Evolutionary conservation across 805 yeast species (phyloP), one percentile per base, ranked within the genome.

Genomic region (Cyberlindnera xylosilytica): DNA sequence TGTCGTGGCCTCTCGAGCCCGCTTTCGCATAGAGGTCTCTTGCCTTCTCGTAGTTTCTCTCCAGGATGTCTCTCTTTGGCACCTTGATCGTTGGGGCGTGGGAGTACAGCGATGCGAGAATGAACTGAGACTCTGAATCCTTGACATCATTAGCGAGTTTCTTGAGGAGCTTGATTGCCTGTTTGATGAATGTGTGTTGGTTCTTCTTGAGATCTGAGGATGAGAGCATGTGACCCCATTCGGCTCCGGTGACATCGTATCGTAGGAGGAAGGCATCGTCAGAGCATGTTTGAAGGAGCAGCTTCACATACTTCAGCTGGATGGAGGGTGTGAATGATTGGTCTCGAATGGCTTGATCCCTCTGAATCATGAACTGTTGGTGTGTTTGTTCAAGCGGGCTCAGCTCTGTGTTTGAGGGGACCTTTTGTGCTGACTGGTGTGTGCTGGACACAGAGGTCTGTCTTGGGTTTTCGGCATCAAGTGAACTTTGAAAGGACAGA

Each of bases 61-160:
- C 78, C 13, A 79, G 65, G 9, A 79, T 70, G 41, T 69, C 61
- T 12, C 65, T 65, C 36, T 76, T 76, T 16, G 72, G 67, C 23
- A 74, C 68, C 48, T 51, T 55, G 15, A 72, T 51, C 20, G 66
- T 52, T 3, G 77, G 78, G 4, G 74, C 73, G 49, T 76, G 77
- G 1, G 81, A 75, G 45, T 79, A 84, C 27, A 81, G 64, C 27
- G 83, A 74, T 3, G 83, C 93, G 46, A 82, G 60, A 41, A 74
- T 72, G 48, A 75, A 78, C 51, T 77, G 63, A 1, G 89, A 81
- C 26, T 74, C 79, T 8, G 82, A 72, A 24, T 75, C 67, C 42
- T 69, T 65, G n/a, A 73, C 70, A 6, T 72, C 63, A 17, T 69
- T 62, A 6, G 75, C 71, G 13, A 84, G 63, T 53, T 76, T 78